Percentiles rank a stretch among this genome's conserved stretches.
Conservation (phyloP, 2,329 filamentous ascomycete genomes). For the Tolypocladium cylindrosporum region DNA sequence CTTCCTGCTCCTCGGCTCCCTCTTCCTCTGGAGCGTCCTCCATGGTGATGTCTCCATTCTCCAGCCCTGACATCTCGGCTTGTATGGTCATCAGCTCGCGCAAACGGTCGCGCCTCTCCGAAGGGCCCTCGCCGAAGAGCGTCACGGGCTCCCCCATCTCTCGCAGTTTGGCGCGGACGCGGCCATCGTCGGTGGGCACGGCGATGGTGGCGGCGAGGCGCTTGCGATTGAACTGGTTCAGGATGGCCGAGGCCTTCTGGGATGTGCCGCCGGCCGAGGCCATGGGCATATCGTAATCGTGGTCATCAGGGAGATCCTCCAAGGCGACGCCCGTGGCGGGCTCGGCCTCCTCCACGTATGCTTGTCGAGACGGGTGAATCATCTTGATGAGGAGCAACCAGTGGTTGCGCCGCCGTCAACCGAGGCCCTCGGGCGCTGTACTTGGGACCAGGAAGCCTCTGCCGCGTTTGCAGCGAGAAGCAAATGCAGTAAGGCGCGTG, state of each 20-base stretch:
- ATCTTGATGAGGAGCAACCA: conserved; percentile 28
- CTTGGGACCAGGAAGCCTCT: not conserved
- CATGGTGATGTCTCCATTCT: conserved; percentile 51
- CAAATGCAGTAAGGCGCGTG: not conserved
- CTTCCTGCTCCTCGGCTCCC: conserved; percentile 64
- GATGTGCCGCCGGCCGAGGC: conserved; percentile 56
- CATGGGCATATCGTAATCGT: conserved; percentile 72
- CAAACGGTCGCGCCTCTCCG: conserved; percentile 77
- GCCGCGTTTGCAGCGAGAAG: not conserved
- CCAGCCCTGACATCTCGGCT: conserved; percentile 48
- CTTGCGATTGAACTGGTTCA: conserved; percentile 86
- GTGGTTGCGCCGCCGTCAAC: not conserved
- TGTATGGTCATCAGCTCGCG: conserved; percentile 70
- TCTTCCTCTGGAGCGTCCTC: conserved; percentile 49
- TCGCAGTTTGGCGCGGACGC: conserved; percentile 70
- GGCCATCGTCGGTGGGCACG: conserved; percentile 87
- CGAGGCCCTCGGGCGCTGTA: not conserved
- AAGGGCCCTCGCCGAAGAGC: conserved; percentile 82
- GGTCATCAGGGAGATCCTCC: conserved; percentile 53
- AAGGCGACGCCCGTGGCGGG: conserved; percentile 40
- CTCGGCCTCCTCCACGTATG: conserved; percentile 82
- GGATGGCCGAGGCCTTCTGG: conserved; percentile 75
- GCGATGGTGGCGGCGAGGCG: conserved; percentile 78
- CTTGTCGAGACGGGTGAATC: conserved; percentile 84
- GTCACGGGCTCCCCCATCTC: conserved; percentile 91